phyloP scores from a whole-genome alignment of 805 yeast genomes.

The Lipomyces yamadae region DNA sequence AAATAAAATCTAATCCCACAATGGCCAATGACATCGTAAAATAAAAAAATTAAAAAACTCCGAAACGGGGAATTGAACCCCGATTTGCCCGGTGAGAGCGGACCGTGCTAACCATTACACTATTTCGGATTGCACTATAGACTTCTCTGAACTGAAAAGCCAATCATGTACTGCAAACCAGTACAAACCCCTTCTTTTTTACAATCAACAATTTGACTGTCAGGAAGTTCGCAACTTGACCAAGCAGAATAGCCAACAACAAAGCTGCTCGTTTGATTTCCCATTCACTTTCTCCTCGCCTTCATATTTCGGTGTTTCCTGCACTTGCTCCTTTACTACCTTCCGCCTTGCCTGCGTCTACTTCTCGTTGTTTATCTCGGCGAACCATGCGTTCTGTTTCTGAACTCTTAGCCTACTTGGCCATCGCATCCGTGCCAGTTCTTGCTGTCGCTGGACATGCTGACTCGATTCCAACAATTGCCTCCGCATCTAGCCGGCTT shows the following conservation, averaged over 20 bases:
- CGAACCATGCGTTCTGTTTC: conserved; percentile 9
- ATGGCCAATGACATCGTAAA: neutral
- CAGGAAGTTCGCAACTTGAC: neutral
- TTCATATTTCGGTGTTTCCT: conserved; percentile 41
- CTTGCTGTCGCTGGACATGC: neutral
- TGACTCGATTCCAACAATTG: neutral
- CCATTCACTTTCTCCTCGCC: conserved; percentile 7
- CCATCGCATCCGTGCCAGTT: conserved; percentile 7
- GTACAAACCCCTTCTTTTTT: neutral
- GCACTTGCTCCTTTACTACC: neutral
- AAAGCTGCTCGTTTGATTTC: neutral
- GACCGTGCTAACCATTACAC: conserved; percentile 31
- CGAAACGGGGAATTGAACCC: conserved; percentile 30
- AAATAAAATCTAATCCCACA: too few relatives aligned
- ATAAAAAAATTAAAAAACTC: conserved; percentile 4
- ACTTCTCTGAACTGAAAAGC: too few relatives aligned
- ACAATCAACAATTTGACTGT: neutral
- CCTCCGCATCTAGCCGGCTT: neutral
- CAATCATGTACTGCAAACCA: too few relatives aligned
- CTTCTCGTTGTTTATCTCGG: conserved; percentile 5
- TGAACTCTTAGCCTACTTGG: conserved; percentile 11
- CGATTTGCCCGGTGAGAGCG: conserved; percentile 31
- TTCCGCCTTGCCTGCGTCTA: neutral
- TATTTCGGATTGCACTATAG: conserved; percentile 12
- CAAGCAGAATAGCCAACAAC: neutral